Conservation (phyloP, 1,284 basidiomycete species). For the Lignosus rhinocerotis region DNA sequence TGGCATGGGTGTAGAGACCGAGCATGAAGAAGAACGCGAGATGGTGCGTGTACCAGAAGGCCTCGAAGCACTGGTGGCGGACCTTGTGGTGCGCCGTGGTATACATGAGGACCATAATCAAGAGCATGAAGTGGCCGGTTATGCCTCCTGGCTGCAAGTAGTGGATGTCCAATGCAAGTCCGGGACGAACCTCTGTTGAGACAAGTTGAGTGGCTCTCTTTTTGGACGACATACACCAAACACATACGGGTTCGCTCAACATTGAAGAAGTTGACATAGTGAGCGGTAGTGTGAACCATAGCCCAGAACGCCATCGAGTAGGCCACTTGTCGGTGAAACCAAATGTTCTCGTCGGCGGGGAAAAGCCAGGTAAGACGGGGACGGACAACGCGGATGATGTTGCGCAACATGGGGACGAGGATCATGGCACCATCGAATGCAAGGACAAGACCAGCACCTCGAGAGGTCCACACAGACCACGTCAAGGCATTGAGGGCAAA, state of each 20-base stretch:
- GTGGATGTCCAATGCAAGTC: slow-evolving; percentile 78
- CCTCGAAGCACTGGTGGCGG: slow-evolving; percentile 85
- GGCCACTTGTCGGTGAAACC: slow-evolving; percentile 91
- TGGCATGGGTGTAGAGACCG: slow-evolving; percentile 84
- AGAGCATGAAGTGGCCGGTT: slow-evolving; percentile 88
- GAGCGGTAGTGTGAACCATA: slow-evolving; percentile 85
- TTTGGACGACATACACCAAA: background rate
- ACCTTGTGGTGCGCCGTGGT: slow-evolving; percentile 83
- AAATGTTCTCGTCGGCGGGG: slow-evolving; percentile 88
- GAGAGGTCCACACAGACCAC: slow-evolving; percentile 84
- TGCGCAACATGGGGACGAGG: slow-evolving; percentile 83
- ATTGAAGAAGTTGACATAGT: slow-evolving; percentile 91
- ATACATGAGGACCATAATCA: slow-evolving; percentile 87
- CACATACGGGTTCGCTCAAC: slow-evolving; percentile 75
- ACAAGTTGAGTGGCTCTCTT: slow-evolving; percentile 9
- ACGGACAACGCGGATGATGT: slow-evolving; percentile 77
- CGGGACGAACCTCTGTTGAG: slow-evolving; percentile 72
- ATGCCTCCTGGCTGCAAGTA: slow-evolving; percentile 85
- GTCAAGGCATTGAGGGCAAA: slow-evolving; percentile 73
- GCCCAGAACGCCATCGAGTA: slow-evolving; percentile 89
- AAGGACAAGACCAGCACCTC: slow-evolving; percentile 84
- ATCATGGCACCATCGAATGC: slow-evolving; percentile 83
- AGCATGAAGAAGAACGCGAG: slow-evolving; percentile 92
- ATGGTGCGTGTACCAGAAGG: slow-evolving; percentile 93
- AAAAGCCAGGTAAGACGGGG: slow-evolving; percentile 77